These are phyloP conservation scores for Rhizopus microsporus DNA, from an alignment of 371 early-diverging fungal genomes.

Conservation along the genomic window DNA sequence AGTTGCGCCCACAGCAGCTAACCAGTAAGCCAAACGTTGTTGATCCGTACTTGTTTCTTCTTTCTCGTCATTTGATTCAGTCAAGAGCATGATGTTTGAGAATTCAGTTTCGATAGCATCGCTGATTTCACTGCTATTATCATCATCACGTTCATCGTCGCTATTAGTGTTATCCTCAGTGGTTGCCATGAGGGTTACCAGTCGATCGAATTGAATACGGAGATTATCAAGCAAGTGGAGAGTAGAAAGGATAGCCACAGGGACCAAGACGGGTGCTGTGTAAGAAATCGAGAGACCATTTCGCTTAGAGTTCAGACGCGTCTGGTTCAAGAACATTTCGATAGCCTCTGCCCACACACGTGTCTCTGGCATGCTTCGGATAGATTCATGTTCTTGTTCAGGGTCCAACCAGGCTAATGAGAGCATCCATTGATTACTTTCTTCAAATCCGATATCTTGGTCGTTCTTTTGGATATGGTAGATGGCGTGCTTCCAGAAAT, in stretches of 20 bases:
- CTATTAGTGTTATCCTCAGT: not conserved
- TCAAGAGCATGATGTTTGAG: constrained; percentile 15
- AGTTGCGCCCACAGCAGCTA: constrained; percentile 35
- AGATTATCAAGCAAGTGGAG: constrained; percentile 35
- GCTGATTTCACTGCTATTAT: not conserved
- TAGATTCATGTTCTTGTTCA: constrained; percentile 22
- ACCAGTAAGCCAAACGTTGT: constrained; percentile 38
- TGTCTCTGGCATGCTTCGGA: constrained; percentile 27
- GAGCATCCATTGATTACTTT: constrained; percentile 22
- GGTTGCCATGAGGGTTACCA: constrained; percentile 18
- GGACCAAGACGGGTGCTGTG: constrained; percentile 38
- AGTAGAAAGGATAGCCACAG: constrained; percentile 35
- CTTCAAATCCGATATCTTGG: constrained; percentile 14
- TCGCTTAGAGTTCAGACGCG: not conserved
- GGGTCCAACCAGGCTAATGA: constrained; percentile 30
- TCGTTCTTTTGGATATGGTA: constrained; percentile 12
- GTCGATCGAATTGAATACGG: constrained; percentile 23
- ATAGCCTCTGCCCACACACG: constrained; percentile 35
- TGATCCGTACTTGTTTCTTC: constrained; percentile 18
- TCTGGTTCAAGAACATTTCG: constrained; percentile 25
- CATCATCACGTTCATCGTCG: not conserved
- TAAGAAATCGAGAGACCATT: constrained; percentile 20
- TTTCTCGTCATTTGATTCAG: constrained; percentile 4
- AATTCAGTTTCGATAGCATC: constrained; percentile 9
- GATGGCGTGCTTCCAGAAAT: constrained; percentile 34